These are phyloP conservation scores for Akanthomyces lecanii DNA, from an alignment of 2,329 filamentous ascomycete genomes.

Conservation along the genomic window DNA sequence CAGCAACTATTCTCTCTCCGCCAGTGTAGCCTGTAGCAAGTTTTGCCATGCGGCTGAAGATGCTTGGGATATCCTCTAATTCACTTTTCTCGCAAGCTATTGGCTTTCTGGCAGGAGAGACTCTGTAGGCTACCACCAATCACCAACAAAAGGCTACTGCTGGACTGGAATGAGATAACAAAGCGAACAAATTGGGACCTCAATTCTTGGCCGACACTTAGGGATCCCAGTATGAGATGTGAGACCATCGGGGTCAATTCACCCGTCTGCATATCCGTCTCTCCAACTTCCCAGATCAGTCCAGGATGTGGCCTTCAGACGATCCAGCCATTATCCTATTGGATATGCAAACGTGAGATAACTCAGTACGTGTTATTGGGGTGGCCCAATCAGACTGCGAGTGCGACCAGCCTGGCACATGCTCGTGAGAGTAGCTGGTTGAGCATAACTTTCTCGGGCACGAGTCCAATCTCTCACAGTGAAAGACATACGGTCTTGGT, in stretches of 20 bases:
- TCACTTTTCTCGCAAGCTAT: background rate
- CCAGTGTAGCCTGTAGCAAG: constrained; percentile 98
- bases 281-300: background rate
- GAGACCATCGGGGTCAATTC: background rate
- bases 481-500: background rate
- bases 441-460: background rate
- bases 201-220: background rate
- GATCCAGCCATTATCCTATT: background rate
- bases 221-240: background rate
- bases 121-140: background rate
- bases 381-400: background rate
- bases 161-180: background rate
- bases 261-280: background rate
- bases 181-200: background rate
- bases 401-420: background rate
- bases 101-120: background rate
- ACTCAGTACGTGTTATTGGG: background rate
- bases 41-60: constrained; percentile 99
- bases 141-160: background rate
- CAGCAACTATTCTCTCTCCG: constrained; percentile 95
- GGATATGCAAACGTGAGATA: background rate
- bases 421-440: background rate
- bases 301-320: background rate
- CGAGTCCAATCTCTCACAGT: background rate
- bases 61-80: constrained; percentile 84